Conservation (phyloP, 139 green algal species). For the Asterochloris erici region DNA sequence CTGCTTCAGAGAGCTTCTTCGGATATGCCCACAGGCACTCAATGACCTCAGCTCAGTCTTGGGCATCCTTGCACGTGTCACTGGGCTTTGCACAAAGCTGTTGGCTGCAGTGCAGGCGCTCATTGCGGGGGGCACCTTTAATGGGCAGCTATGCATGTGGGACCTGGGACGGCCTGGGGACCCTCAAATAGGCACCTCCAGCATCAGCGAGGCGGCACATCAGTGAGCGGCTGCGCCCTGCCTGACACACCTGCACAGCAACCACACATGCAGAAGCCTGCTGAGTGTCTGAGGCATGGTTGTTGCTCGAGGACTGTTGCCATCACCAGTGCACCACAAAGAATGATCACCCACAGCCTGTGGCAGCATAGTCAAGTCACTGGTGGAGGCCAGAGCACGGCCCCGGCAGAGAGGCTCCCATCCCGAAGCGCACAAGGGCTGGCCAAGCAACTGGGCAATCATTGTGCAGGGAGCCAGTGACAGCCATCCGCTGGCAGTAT, state of each 20-base stretch:
- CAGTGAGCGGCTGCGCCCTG: conserved; percentile 1
- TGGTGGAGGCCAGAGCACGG: background rate
- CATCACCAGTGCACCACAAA: background rate
- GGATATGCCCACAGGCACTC: background rate
- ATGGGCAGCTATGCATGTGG: conserved; percentile 63
- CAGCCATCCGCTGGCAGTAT: conserved; percentile 34
- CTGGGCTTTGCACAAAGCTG: background rate
- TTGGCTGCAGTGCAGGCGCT: conserved; percentile 33
- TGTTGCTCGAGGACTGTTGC: background rate
- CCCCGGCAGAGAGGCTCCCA: background rate
- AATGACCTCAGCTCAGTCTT: background rate
- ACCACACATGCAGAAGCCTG: background rate
- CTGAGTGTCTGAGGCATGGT: background rate
- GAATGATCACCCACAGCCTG: background rate
- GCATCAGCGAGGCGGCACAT: conserved; percentile 20
- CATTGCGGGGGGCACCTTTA: conserved; percentile 63
- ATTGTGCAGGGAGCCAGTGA: conserved; percentile 44
- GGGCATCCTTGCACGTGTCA: too few relatives aligned
- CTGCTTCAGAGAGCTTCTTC: background rate
- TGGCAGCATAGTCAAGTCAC: background rate
- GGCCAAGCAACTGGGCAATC: background rate
- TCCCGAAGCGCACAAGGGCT: background rate
- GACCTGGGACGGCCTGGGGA: conserved; percentile 56
- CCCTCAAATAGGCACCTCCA: conserved; percentile 28
- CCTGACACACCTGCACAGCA: too few relatives aligned